A percentile compares a stretch with the other conserved stretches of the same genome.
These are phyloP conservation scores for Globisporangium solare DNA, from an alignment of 352 stramenopile species.

Conservation along the genomic window DNA sequence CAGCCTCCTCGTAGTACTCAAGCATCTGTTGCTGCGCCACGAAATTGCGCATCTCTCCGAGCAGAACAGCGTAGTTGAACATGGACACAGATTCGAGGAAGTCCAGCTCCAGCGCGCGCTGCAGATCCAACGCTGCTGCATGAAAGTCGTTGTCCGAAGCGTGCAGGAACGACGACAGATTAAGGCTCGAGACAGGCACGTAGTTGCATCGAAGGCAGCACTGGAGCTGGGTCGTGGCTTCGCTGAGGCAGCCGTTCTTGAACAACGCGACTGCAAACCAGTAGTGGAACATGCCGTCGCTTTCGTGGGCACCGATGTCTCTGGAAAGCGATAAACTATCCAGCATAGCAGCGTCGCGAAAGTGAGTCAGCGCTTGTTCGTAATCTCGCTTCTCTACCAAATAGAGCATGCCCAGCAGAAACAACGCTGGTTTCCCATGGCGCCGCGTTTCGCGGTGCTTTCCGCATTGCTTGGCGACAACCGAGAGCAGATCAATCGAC, in stretches of 20 bases:
- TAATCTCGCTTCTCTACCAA: constrained; percentile 23
- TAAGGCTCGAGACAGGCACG: constrained; percentile 39
- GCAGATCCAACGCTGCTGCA: constrained; percentile 37
- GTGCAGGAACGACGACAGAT: constrained; percentile 41
- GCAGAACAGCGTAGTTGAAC: constrained; percentile 68
- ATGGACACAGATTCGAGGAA: constrained; percentile 37
- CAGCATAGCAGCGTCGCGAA: constrained; percentile 18
- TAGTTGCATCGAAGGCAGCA: constrained; percentile 45
- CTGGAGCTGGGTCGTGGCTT: constrained; percentile 31
- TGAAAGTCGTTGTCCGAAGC: constrained; percentile 42
- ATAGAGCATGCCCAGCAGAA: constrained; percentile 36
- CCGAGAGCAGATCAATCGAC: constrained; percentile 2
- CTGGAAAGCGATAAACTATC: background rate
- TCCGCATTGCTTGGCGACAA: constrained; percentile 2
- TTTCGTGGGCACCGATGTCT: background rate
- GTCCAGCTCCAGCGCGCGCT: constrained; percentile 57
- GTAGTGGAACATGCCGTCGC: constrained; percentile 31
- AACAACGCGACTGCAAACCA: constrained; percentile 55
- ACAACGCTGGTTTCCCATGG: constrained; percentile 26
- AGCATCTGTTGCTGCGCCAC: constrained; percentile 61
- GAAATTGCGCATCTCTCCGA: constrained; percentile 40
- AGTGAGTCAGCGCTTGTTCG: constrained; percentile 22
- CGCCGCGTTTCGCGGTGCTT: background rate
- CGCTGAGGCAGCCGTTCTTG: constrained; percentile 11
- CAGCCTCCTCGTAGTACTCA: constrained; percentile 24